Conservation (phyloP, 1,284 basidiomycete species). For the Gymnopus androsaceus region DNA sequence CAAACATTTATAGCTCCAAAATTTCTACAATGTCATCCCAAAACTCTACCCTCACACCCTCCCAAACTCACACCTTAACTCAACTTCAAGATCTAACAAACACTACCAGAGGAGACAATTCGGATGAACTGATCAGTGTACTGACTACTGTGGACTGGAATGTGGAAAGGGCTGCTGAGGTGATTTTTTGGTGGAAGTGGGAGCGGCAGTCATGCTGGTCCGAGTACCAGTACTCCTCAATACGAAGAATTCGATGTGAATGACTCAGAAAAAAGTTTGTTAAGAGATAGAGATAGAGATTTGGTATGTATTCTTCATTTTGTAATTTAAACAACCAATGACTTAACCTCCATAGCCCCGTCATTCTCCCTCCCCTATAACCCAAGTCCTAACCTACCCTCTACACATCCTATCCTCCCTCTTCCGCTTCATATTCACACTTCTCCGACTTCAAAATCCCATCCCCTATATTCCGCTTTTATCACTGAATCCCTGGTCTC, state of each 20-base stretch:
- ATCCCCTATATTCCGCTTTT: conserved; percentile 31
- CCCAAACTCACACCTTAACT: conserved; percentile 48
- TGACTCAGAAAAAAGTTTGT: conserved; percentile 45
- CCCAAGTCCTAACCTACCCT: conserved; percentile 42
- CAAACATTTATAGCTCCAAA: conserved; percentile 60
- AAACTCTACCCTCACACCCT: conserved; percentile 8
- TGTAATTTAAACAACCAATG: conserved; percentile 9
- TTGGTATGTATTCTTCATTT: background rate
- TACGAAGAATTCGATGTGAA: conserved; percentile 53
- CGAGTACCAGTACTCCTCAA: background rate
- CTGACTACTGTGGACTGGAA: conserved; percentile 69
- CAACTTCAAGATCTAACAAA: conserved; percentile 61
- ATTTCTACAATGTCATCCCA: no score
- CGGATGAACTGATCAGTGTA: conserved; percentile 58
- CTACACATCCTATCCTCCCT: conserved; percentile 50
- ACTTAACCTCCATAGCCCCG: conserved; percentile 4
- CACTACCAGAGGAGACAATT: conserved; percentile 55
- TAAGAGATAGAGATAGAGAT: conserved; percentile 1
- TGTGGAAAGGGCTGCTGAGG: conserved; percentile 63
- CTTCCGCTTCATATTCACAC: conserved; percentile 53
- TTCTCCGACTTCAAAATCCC: conserved; percentile 57
- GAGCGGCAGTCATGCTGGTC: conserved; percentile 12
- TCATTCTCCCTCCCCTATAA: conserved; percentile 18
- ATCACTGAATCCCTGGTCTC: conserved; percentile 42
- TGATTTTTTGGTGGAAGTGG: conserved; percentile 51